Evolutionary conservation across 164 flowering plant genomes (phyloP), one percentile per base, ranked within the genome.

Genomic region (Kingdonia uniflora): DNA sequence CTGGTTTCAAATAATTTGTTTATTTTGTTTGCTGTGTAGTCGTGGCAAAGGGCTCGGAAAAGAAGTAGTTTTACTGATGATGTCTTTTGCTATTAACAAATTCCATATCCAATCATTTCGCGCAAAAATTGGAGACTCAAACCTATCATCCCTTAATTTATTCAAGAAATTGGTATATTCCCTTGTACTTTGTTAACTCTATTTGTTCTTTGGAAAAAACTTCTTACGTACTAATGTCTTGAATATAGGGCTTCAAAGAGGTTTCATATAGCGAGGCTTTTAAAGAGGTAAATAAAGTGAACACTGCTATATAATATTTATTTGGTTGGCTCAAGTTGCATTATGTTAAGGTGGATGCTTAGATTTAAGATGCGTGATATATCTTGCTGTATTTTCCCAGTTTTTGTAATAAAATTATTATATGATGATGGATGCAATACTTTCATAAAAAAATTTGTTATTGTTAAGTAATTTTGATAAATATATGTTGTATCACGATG

Each of bases 1-100:
- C n/a, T n/a, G n/a, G n/a, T n/a, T n/a, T n/a, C n/a, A n/a, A n/a
- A n/a, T n/a, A n/a, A n/a, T 8, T 29, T 29, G n/a, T n/a, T n/a
- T n/a, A n/a, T n/a, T 21, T 63, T 19, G 64, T 73, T 19, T 70
- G 57, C 68, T 67, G 77, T 56, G 29, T 68, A 92, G 95, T 60
- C 99, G 90, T 54, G 87, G 99, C 38, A 92, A 89, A 71, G 97
- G 99, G 53, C 81, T 94, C 54, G 99, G 92, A 43, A 75, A 86
- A 75, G 95, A 88, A 70, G 65, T 97, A 15, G 85, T 83, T 50
- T 51, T 79, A 69, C 74, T 83, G 80, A 94, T 94, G 99, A 82
- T 94, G 92, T 75, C 73, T 42, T 89, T 80, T 72, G 95, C 95
- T 38, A 61, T 85, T 29, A 55, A 79, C 58, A 77, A 73, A 49